Percentiles rank a stretch among this genome's conserved stretches.
phyloP scores from a whole-genome alignment of 208 protist genomes.

The Acanthamoeba divionensis region DNA sequence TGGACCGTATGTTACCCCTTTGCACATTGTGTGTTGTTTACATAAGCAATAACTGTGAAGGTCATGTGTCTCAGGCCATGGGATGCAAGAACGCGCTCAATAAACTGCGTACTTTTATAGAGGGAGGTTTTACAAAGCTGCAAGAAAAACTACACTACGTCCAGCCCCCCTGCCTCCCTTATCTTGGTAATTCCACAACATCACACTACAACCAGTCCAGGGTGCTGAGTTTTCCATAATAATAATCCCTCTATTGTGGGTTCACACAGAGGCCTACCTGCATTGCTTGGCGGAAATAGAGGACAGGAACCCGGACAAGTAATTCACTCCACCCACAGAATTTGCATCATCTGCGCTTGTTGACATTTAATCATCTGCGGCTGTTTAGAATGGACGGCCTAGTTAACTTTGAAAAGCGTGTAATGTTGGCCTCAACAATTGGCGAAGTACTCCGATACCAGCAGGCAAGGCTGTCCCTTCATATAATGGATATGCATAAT shows the following conservation, averaged over 20 bases:
- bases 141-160: conserved; percentile 30
- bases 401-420: conserved; percentile 30
- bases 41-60: not conserved
- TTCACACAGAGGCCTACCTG: not conserved
- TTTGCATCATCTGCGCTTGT: too few relatives aligned
- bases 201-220: too few relatives aligned
- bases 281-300: not conserved
- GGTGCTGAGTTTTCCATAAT: too few relatives aligned
- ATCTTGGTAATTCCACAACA: not conserved
- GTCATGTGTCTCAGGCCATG: not conserved
- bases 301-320: not conserved
- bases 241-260: too few relatives aligned
- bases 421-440: not conserved
- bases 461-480: not conserved
- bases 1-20: not conserved
- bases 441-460: not conserved
- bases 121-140: not conserved
- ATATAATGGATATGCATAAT: too few relatives aligned
- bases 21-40: not conserved
- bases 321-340: too few relatives aligned
- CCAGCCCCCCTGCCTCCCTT: conserved; percentile 3
- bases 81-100: conserved; percentile 36
- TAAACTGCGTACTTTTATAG: not conserved
- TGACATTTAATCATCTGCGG: not conserved
- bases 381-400: not conserved